Evolutionary conservation across 257 asterid genomes (phyloP), one percentile per base, ranked within the genome.

Genomic region (Jasminum sambac): DNA sequence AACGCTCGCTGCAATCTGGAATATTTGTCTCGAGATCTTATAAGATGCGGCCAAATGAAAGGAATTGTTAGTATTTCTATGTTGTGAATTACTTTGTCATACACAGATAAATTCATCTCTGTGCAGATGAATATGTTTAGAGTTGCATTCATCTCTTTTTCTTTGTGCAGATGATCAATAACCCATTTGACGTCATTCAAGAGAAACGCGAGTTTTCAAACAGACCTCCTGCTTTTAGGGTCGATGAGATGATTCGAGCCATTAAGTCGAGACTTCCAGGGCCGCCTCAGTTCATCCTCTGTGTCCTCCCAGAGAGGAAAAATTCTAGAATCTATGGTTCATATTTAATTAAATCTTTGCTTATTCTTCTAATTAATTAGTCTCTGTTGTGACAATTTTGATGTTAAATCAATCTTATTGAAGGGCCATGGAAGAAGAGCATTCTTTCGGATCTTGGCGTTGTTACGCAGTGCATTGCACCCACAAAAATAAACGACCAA

Each of bases 391-490:
- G 12, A 25, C n/a, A 40, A 44, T 41, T 10, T 6, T 16, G 43
- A 3, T 3, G 64, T 73, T 60, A 30, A 43, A 75, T 68, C 61
- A 55, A 57, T 59, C 68, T 70, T 52, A 17, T 72, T 78, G 42
- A 79, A 90, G 96, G 96, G 50, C 95, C 96, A 55, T 90, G 95
- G 97, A 90, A 90, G 84, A 81, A 69, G 67, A 82, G 42, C 68
- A 77, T 62, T 74, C 88, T 90, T n/a, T 58, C 89, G 1, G 89
- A 86, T 0, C 38, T 79, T 11, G 97, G 95, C 25, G 68, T 85
- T 30, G 84, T 72, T 13, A 90, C 95, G 23, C 97, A 88, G 21
- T 90, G 93, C 77, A 84, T 90, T 26, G 85, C 90, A 0, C 96
- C 97, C 7, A 37, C 85, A 5, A 78, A 74, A 21, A 14, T 90